Conservation (phyloP, 495 filamentous ascomycete genomes). For the Achaetomiella virescens region DNA sequence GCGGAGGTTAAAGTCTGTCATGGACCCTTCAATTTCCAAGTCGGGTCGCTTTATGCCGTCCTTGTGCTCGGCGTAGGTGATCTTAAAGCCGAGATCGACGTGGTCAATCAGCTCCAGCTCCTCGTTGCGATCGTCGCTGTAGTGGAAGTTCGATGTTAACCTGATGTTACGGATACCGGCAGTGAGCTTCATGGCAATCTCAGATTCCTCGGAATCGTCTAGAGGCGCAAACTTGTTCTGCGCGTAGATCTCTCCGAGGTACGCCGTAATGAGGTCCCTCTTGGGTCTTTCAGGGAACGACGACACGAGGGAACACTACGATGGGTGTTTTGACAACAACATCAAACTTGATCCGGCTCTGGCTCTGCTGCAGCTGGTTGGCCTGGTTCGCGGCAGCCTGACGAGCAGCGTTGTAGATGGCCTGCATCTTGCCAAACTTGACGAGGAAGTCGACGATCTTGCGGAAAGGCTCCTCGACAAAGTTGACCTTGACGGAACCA, state of each 20-base stretch:
- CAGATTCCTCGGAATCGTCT: slow-evolving; percentile 60
- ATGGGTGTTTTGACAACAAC: slow-evolving; percentile 91
- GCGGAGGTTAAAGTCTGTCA: slow-evolving; percentile 86
- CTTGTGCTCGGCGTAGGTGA: slow-evolving; percentile 84
- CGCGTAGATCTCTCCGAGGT: slow-evolving; percentile 93
- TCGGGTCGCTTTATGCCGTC: slow-evolving; percentile 74
- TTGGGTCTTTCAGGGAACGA: slow-evolving; percentile 51
- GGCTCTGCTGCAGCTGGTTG: slow-evolving; percentile 83
- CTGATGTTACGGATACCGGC: slow-evolving; percentile 89
- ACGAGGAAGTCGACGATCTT: slow-evolving; percentile 97
- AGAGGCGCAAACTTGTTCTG: slow-evolving; percentile 85
- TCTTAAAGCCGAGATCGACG: slow-evolving; percentile 84
- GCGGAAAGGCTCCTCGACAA: slow-evolving; percentile 91
- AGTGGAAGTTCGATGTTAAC: slow-evolving; percentile 85
- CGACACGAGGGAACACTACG: slow-evolving; percentile 77
- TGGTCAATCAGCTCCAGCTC: slow-evolving; percentile 95
- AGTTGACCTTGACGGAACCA: slow-evolving; percentile 93
- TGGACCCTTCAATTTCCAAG: slow-evolving; percentile 79
- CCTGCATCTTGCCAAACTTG: slow-evolving; percentile 99
- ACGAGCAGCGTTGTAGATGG: slow-evolving; percentile 93
- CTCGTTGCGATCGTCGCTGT: slow-evolving; percentile 62
- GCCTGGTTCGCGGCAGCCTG: slow-evolving; percentile 94
- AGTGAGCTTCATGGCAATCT: slow-evolving; percentile 80
- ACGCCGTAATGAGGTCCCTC: slow-evolving; percentile 81
- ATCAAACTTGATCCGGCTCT: slow-evolving; percentile 86